A percentile compares a stretch with the other conserved stretches of the same genome.
These are phyloP conservation scores for Penicillium rolfsii DNA, from an alignment of 2,329 filamentous ascomycete genomes.

Conservation along the genomic window DNA sequence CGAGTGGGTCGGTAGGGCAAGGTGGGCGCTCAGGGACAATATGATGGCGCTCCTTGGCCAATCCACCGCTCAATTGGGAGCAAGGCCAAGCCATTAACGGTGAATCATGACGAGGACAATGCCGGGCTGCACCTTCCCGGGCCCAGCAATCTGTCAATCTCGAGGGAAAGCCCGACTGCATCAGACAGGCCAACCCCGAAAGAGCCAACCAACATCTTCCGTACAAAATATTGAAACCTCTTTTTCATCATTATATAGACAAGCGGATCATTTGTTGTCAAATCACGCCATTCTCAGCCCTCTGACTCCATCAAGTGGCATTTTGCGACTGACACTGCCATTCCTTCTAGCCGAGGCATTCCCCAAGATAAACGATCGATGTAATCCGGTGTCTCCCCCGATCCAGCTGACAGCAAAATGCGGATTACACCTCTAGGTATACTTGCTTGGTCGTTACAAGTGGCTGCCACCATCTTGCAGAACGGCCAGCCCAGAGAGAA, in stretches of 20 bases:
- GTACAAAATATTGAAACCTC: neutral
- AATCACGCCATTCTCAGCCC: constrained; percentile 23
- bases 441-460: constrained; percentile 23
- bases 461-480: constrained; percentile 46
- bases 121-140: neutral
- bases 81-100: neutral
- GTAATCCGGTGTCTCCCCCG: constrained; percentile 9
- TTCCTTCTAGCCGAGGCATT: neutral
- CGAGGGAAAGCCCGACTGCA: neutral
- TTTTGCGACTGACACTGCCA: neutral
- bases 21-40: neutral
- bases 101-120: neutral
- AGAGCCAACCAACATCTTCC: neutral
- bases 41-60: neutral
- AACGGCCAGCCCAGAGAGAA: constrained; percentile 48
- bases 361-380: constrained; percentile 6
- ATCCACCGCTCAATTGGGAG: neutral
- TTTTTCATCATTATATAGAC: neutral
- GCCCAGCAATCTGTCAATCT: neutral
- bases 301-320: constrained; percentile 15
- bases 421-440: constrained; percentile 7
- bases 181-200: neutral
- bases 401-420: constrained; percentile 19
- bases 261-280: neutral
- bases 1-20: neutral